A percentile compares a stretch with the other conserved stretches of the same genome.
Evolutionary conservation across 2,329 filamentous ascomycete species (phyloP).

Genomic region (Beauveria asiatica): DNA sequence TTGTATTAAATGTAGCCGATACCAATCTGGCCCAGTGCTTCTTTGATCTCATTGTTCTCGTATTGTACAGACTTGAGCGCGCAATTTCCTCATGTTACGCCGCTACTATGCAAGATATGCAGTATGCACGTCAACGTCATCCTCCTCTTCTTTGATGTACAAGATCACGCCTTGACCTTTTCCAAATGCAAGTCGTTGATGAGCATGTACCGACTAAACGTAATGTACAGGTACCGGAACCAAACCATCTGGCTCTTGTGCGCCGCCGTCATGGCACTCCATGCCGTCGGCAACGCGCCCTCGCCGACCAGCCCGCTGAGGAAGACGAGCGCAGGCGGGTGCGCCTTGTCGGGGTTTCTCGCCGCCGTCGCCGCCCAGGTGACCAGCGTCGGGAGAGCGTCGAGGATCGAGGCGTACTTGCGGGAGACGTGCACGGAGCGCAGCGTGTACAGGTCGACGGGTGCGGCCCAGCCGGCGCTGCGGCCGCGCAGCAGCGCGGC

Average conservation of each 20-base stretch:
- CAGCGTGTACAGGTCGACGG: constrained; percentile 80
- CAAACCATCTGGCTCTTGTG: constrained; percentile 97
- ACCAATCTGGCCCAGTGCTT: constrained; percentile 4
- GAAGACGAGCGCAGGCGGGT: constrained; percentile 57
- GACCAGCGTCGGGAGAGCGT: constrained; percentile 63
- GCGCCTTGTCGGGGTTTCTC: constrained; percentile 21
- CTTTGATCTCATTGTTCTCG: constrained; percentile 5
- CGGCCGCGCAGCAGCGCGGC: constrained; percentile 54
- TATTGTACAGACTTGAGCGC: constrained; percentile 1
- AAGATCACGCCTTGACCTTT: constrained; percentile 20
- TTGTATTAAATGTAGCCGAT: neutral
- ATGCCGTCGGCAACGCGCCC: constrained; percentile 48
- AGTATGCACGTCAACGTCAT: neutral
- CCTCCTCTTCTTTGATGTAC: neutral
- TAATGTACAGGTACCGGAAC: constrained; percentile 96
- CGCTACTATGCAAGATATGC: neutral
- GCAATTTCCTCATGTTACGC: neutral
- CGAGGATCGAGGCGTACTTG: constrained; percentile 75
- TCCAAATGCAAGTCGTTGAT: constrained; percentile 73
- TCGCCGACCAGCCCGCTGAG: constrained; percentile 60
- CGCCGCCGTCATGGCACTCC: constrained; percentile 79
- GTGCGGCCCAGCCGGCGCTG: constrained; percentile 55
- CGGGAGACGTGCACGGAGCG: constrained; percentile 61
- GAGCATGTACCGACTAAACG: constrained; percentile 85
- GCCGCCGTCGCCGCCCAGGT: constrained; percentile 39